Base-by-base conservation (phyloP, 768 basidiomycete genomes). In the Boletus rubescentipes region DNA sequence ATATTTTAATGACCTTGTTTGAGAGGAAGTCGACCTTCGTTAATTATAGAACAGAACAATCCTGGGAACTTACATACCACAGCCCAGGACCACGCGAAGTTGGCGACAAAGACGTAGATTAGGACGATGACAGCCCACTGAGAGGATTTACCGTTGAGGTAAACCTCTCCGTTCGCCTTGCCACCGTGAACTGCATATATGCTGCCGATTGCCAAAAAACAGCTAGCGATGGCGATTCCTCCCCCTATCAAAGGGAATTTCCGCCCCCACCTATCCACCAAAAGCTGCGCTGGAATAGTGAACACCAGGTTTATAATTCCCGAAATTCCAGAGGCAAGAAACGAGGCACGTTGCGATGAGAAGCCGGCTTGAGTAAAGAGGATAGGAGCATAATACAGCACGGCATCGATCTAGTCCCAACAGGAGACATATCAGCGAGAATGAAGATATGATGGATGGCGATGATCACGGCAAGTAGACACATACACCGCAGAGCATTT, bases 291-390 rank as follows among this genome's bases (percentile, higher is more conserved):
- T 3, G 68, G 62, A 44, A 78, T 68, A 7, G 75, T 77, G 39
- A 69, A 65, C 15, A 66, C 66, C 18, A 80, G 54, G 54, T 75
- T 76, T 34, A 79, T 58, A 37, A 82, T 67, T 30, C 79, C 81
- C 1, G 77, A 76, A 12, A 81, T 69, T 5, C 79, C 81, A 1
- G 79, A 79, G 0, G 78, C 79, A 32, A 81, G 69, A 66, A 82
- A 80, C 3, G 77, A 72, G 3, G 79, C 73, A n/a, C 74, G 71
- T n/a, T 67, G 65, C 4, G 72, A 72, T 12, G 73, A 72, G n/a
- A 81, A 72, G n/a, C 81, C 77, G 1, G 77, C 77, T 57, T 81
- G 79, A 4, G 72, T 62, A 57, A 82, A 82, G 12, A 80, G 67
- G 9, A 76, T 69, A 0, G 80, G 80, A 0, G 78, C 79, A 50